Conservation (phyloP, 2,329 filamentous ascomycete species). For the Talaromyces albobiverticillius region DNA sequence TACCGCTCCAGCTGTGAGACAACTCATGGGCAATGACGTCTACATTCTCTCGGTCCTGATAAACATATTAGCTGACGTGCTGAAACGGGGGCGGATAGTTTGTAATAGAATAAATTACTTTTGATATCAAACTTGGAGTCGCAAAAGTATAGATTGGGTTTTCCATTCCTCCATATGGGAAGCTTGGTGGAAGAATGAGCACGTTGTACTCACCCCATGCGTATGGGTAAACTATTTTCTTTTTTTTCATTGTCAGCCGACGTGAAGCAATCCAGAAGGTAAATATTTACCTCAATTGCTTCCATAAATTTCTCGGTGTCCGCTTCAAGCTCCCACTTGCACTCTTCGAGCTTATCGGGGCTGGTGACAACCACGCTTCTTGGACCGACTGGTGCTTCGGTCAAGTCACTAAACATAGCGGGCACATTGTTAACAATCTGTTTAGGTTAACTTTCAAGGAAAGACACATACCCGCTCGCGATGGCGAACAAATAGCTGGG, state of each 20-base stretch:
- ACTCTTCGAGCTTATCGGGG: constrained; percentile 78
- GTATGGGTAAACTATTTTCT: constrained; percentile 75
- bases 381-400: constrained; percentile 79
- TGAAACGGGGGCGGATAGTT: too few species aligned
- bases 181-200: constrained; percentile 82
- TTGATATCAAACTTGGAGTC: constrained; percentile 89
- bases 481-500: constrained; percentile 94
- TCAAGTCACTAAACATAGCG: constrained; percentile 76
- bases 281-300: constrained; percentile 55
- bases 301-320: constrained; percentile 92
- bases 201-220: constrained; percentile 96
- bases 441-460: not conserved
- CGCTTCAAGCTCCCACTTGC: constrained; percentile 85
- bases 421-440: too few species aligned
- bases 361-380: constrained; percentile 82
- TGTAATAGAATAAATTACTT: constrained; percentile 50
- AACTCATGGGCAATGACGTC: constrained; percentile 93
- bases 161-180: constrained; percentile 81
- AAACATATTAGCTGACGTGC: not conserved
- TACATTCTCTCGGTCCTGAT: constrained; percentile 74
- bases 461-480: constrained; percentile 54
- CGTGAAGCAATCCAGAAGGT: not conserved
- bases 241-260: constrained; percentile 17
- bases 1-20: constrained; percentile 80
- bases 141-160: constrained; percentile 95